A percentile compares a stretch with the other conserved stretches of the same genome.
These are phyloP conservation scores for Botryotinia globosa DNA, from an alignment of 2,329 filamentous ascomycete genomes.

Conservation along the genomic window DNA sequence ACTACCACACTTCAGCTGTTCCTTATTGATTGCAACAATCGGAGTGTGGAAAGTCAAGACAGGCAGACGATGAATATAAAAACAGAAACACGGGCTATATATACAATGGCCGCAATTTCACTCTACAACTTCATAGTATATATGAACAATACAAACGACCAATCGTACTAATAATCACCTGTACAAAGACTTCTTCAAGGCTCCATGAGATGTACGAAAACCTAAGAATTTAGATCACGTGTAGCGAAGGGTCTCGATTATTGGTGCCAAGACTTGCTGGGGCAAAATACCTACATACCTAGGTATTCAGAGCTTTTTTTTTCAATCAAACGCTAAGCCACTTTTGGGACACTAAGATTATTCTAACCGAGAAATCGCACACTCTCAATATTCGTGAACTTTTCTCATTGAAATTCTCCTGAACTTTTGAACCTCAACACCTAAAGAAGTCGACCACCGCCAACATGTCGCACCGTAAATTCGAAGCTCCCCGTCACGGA, in stretches of 20 bases:
- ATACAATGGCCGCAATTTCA: too few relatives aligned
- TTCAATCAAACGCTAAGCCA: not conserved
- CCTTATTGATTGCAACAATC: not conserved
- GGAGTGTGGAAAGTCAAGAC: not conserved
- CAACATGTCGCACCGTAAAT: constrained; percentile 36
- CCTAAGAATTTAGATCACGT: not conserved
- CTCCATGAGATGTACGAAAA: not conserved
- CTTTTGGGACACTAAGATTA: not conserved
- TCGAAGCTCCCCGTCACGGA: constrained; percentile 82
- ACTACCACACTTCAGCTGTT: not conserved
- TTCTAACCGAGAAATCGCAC: constrained; percentile 19
- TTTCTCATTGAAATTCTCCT: constrained; percentile 7
- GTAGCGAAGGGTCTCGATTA: not conserved
- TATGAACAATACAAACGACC: not conserved
- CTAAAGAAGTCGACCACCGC: constrained; percentile 20
- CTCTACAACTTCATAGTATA: not conserved
- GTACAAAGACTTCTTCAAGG: not conserved
- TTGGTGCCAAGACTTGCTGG: not conserved
- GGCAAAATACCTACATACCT: too few relatives aligned
- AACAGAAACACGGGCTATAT: not conserved
- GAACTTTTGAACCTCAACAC: constrained; percentile 22
- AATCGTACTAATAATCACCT: not conserved
- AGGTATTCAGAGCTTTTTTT: not conserved
- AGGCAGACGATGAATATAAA: not conserved
- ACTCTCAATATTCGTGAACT: constrained; percentile 17